Percentiles rank a stretch among this genome's conserved stretches.
Conservation (phyloP, 2,329 filamentous ascomycete genomes). For the Alternaria longipes region DNA sequence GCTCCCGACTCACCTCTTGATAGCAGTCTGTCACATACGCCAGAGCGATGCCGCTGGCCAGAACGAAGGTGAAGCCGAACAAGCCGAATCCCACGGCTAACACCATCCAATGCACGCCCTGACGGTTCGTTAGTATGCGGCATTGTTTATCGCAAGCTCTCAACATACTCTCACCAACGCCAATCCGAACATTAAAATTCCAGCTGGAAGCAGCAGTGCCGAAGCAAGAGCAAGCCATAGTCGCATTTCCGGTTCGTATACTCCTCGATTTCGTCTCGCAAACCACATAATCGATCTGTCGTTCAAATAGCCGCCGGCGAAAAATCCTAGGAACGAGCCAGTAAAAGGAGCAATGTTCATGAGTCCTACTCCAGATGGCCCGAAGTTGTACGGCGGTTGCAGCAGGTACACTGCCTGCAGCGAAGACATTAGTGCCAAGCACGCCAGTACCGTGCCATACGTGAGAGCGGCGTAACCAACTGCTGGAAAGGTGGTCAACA, state of each 20-base stretch:
- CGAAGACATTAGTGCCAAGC: conserved; percentile 51
- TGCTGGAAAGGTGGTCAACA: conserved; percentile 52
- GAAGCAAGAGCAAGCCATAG: conserved; percentile 52
- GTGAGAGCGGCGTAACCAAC: conserved; percentile 47
- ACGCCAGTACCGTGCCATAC: conserved; percentile 51
- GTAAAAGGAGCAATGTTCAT: conserved; percentile 55
- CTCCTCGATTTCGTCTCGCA: conserved; percentile 50
- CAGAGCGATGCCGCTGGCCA: conserved; percentile 47
- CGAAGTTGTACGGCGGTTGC: conserved; percentile 54
- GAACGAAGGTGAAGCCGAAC: conserved; percentile 49
- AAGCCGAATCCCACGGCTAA: conserved; percentile 52
- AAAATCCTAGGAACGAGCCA: conserved; percentile 46
- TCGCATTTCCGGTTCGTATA: conserved; percentile 58
- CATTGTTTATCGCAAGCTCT: not conserved
- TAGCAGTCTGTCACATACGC: conserved; percentile 54
- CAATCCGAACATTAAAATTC: conserved; percentile 54
- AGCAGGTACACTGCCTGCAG: conserved; percentile 51
- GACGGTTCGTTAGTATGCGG: conserved; percentile 1
- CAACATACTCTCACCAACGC: conserved; percentile 31
- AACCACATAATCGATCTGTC: conserved; percentile 43
- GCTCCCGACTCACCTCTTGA: conserved; percentile 16
- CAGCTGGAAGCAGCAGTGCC: conserved; percentile 42
- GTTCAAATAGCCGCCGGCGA: conserved; percentile 31
- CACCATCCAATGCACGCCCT: conserved; percentile 38
- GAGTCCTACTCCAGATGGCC: conserved; percentile 50